A percentile compares a stretch with the other conserved stretches of the same genome.
phyloP scores from a whole-genome alignment of 345 rosid genomes.

The Mangifera indica region DNA sequence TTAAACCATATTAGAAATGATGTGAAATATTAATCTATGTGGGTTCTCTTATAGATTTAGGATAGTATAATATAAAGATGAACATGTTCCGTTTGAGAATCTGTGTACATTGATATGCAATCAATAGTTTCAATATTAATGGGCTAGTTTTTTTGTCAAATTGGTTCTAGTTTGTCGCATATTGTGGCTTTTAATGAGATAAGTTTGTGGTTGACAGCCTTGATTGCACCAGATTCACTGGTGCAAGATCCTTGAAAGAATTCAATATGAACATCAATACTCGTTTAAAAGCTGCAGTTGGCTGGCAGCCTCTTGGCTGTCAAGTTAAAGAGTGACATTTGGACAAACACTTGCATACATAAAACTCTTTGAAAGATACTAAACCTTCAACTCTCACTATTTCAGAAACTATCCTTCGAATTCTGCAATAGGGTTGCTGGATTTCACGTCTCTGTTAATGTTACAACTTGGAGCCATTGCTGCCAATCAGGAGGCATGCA shows the following conservation, averaged over 20 bases:
- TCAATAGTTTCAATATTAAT: no score
- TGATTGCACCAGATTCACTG: neutral
- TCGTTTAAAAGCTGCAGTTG: neutral
- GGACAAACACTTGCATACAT: neutral
- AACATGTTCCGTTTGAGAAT: neutral
- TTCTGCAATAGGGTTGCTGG: neutral
- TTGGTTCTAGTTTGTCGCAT: neutral
- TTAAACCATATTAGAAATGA: slow-evolving; percentile 5
- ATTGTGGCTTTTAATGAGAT: neutral
- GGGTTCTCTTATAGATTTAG: neutral
- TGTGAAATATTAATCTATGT: no score
- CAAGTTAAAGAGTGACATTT: neutral
- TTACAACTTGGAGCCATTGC: neutral
- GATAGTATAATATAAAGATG: no score
- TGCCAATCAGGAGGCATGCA: neutral
- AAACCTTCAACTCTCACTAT: neutral
- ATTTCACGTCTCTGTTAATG: neutral
- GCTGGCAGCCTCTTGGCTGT: neutral
- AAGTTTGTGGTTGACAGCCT: slow-evolving; percentile 3
- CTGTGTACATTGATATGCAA: neutral
- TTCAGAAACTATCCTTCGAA: neutral
- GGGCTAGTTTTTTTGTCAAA: neutral
- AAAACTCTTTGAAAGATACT: neutral
- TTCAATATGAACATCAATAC: neutral
- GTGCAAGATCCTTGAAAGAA: neutral